phyloP scores from a whole-genome alignment of 1,284 basidiomycete genomes.

The Ustilago lituana region DNA sequence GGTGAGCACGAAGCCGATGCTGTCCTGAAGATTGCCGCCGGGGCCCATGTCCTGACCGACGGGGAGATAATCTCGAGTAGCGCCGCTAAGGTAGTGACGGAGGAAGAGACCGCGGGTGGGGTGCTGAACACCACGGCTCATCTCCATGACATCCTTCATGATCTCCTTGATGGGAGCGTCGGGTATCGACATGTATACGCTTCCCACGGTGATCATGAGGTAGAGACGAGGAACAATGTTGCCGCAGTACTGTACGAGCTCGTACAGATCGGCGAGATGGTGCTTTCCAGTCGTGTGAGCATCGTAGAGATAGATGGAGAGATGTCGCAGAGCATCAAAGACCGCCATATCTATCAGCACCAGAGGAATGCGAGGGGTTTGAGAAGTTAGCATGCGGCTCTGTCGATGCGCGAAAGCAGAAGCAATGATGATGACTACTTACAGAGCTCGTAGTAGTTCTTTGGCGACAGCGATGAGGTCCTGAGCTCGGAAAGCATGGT shows the following conservation, averaged over 20 bases:
- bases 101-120: slow-evolving; percentile 66
- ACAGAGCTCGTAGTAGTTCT: slow-evolving; percentile 67
- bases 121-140: slow-evolving; percentile 66
- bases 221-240: slow-evolving; percentile 67
- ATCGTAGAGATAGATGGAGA: slow-evolving; percentile 66
- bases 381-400: no score
- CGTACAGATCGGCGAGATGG: slow-evolving; percentile 66
- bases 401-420: neutral
- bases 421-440: slow-evolving; percentile 4
- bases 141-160: slow-evolving; percentile 67
- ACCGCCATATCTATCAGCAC: slow-evolving; percentile 60
- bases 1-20: slow-evolving; percentile 65
- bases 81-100: slow-evolving; percentile 65
- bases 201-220: slow-evolving; percentile 67
- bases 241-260: slow-evolving; percentile 67
- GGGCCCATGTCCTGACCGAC: slow-evolving; percentile 61
- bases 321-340: slow-evolving; percentile 64
- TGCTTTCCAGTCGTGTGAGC: slow-evolving; percentile 63
- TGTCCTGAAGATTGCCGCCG: slow-evolving; percentile 62
- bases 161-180: slow-evolving; percentile 67
- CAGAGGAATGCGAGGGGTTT: no score
- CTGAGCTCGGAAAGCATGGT: slow-evolving; percentile 66
- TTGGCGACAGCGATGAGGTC: slow-evolving; percentile 62
- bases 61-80: slow-evolving; percentile 65
- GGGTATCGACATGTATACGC: slow-evolving; percentile 67